Evolutionary conservation across 139 green algal species (phyloP).

Genomic region (Picochlorum costavermella): DNA sequence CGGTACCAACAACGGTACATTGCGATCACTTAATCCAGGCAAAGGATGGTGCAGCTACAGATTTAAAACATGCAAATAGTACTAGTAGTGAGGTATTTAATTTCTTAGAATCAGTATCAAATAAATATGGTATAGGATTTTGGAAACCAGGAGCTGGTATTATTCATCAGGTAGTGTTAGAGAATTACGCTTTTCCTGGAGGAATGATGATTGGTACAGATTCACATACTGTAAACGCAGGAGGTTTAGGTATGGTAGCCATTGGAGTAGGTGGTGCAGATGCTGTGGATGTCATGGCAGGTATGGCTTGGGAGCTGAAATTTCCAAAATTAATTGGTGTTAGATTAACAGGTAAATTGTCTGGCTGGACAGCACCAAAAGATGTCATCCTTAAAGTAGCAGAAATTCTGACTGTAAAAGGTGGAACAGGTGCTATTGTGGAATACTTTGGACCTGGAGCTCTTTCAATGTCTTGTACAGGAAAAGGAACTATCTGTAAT

Average conservation of each 20-base stretch:
- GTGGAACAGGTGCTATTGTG: conserved; percentile 87
- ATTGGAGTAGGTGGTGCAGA: conserved; percentile 87
- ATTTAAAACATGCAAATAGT: not conserved
- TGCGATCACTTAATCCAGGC: conserved; percentile 92
- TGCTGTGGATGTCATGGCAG: conserved; percentile 93
- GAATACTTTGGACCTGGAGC: conserved; percentile 90
- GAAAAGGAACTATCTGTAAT: conserved; percentile 96
- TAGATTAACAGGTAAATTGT: conserved; percentile 77
- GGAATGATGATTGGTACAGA: conserved; percentile 95
- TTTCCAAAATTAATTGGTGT: conserved; percentile 85
- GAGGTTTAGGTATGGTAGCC: conserved; percentile 80
- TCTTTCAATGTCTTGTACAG: conserved; percentile 82
- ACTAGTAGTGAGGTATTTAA: conserved; percentile 91
- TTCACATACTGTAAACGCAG: conserved; percentile 89
- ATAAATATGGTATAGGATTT: conserved; percentile 93
- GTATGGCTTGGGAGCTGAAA: conserved; percentile 94
- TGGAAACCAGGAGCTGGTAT: conserved; percentile 89
- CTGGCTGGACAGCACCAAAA: conserved; percentile 83
- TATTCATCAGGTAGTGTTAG: conserved; percentile 94
- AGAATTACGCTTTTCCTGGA: conserved; percentile 92
- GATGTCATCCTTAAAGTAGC: conserved; percentile 93
- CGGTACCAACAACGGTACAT: conserved; percentile 90
- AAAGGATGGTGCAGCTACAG: conserved; percentile 43
- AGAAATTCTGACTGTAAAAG: conserved; percentile 91
- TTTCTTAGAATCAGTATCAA: conserved; percentile 81